Conservation (phyloP, 768 basidiomycete species). For the Hypholoma sublateritium region DNA sequence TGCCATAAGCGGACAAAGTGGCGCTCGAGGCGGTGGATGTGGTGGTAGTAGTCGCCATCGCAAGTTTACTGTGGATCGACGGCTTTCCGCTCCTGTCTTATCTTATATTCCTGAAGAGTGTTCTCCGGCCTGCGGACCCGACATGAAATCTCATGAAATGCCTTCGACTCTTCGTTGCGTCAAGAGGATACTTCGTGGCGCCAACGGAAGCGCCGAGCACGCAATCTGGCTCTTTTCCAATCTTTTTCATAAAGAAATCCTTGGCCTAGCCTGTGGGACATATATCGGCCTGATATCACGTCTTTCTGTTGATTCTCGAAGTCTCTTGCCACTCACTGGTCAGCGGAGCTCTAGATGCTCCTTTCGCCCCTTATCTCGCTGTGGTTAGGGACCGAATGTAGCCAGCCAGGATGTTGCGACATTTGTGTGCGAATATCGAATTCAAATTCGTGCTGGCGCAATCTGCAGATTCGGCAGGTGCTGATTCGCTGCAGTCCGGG, state of each 20-base stretch:
- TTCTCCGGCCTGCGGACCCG: too few relatives aligned
- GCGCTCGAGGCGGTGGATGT: neutral
- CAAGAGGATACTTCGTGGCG: neutral
- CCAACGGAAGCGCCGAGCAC: conserved; percentile 4
- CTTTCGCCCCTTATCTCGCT: too few relatives aligned
- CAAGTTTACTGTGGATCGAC: neutral
- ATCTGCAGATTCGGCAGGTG: too few relatives aligned
- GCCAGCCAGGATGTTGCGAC: too few relatives aligned
- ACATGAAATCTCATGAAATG: neutral
- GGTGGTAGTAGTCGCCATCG: neutral
- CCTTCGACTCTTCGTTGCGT: neutral
- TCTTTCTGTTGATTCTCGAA: neutral
- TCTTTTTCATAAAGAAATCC: neutral
- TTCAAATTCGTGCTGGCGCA: too few relatives aligned
- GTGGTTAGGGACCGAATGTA: too few relatives aligned
- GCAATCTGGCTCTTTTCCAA: conserved; percentile 1
- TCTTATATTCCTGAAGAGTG: neutral
- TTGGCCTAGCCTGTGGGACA: too few relatives aligned
- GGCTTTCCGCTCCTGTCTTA: neutral
- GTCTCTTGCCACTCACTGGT: too few relatives aligned
- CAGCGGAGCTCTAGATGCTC: too few relatives aligned
- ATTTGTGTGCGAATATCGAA: too few relatives aligned
- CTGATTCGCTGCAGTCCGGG: too few relatives aligned
- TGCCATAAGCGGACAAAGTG: neutral
- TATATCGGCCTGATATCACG: neutral